Percentiles rank a stretch among this genome's conserved stretches.
Conservation (phyloP, 495 filamentous ascomycete species). For the Penicillium bovifimosum region DNA sequence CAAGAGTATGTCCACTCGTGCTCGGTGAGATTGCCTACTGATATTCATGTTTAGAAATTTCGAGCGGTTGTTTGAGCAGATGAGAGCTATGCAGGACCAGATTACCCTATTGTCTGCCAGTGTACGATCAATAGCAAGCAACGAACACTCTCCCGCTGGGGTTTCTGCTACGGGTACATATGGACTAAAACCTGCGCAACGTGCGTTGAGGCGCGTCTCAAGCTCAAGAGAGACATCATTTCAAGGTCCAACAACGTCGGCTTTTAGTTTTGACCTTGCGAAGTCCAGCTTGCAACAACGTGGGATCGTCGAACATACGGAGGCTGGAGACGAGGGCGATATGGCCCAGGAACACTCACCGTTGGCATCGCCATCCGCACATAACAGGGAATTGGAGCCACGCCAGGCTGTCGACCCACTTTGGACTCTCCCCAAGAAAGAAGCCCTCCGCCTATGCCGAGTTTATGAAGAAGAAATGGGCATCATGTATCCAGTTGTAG, state of each 20-base stretch:
- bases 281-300: slow-evolving; percentile 76
- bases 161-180: slow-evolving; percentile 2
- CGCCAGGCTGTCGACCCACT: slow-evolving; percentile 57
- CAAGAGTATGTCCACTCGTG: slow-evolving; percentile 8
- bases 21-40: not conserved
- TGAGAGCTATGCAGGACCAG: slow-evolving; percentile 37
- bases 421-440: slow-evolving; percentile 66
- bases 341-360: slow-evolving; percentile 43
- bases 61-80: slow-evolving; percentile 31
- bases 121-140: slow-evolving; percentile 25
- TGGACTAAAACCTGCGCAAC: slow-evolving; percentile 7
- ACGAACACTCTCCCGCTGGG: slow-evolving; percentile 8
- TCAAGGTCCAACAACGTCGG: slow-evolving; percentile 75
- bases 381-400: slow-evolving; percentile 32
- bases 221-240: slow-evolving; percentile 46
- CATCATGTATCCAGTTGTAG: slow-evolving; percentile 77
- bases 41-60: slow-evolving; percentile 16
- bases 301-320: slow-evolving; percentile 57
- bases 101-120: slow-evolving; percentile 25
- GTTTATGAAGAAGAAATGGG: slow-evolving; percentile 83
- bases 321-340: slow-evolving; percentile 47
- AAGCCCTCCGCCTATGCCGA: slow-evolving; percentile 66
- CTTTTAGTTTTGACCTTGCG: slow-evolving; percentile 75
- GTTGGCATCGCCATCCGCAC: slow-evolving; percentile 45
- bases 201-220: slow-evolving; percentile 20